These are phyloP conservation scores for Penicillium dipodomyicola DNA, from an alignment of 495 filamentous ascomycete genomes.

Conservation along the genomic window DNA sequence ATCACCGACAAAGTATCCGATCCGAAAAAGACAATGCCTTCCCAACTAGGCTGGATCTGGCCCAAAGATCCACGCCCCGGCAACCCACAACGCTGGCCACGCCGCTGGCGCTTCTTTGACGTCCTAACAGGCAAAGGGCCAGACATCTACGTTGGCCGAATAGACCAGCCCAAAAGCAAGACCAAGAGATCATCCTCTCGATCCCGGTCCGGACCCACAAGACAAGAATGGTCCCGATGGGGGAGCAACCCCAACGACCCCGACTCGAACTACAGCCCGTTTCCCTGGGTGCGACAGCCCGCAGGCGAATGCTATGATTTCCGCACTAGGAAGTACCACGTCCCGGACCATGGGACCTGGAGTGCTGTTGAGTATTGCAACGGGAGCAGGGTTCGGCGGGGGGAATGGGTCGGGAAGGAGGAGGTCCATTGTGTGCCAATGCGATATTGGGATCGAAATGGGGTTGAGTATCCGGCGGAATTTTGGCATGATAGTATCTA, in stretches of 20 bases:
- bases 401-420: conserved; percentile 4
- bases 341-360: conserved; percentile 35
- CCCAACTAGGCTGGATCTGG: conserved; percentile 36
- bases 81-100: conserved; percentile 34
- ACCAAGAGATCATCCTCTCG: neutral
- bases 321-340: conserved; percentile 27
- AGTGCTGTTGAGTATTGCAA: conserved; percentile 31
- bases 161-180: conserved; percentile 7
- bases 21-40: conserved; percentile 11
- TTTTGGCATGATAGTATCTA: conserved; percentile 30
- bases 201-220: neutral
- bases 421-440: conserved; percentile 28
- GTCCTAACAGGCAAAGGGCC: conserved; percentile 42
- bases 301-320: conserved; percentile 30
- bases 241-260: conserved; percentile 7
- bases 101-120: conserved; percentile 36
- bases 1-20: neutral
- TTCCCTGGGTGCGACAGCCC: conserved; percentile 19
- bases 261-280: conserved; percentile 8
- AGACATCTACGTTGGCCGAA: conserved; percentile 42
- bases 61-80: conserved; percentile 41
- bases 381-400: neutral
- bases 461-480: conserved; percentile 24
- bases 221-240: conserved; percentile 30
- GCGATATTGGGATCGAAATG: conserved; percentile 31